phyloP scores from a whole-genome alignment of 2,329 filamentous ascomycete species.

The Neofusicoccum parvum region DNA sequence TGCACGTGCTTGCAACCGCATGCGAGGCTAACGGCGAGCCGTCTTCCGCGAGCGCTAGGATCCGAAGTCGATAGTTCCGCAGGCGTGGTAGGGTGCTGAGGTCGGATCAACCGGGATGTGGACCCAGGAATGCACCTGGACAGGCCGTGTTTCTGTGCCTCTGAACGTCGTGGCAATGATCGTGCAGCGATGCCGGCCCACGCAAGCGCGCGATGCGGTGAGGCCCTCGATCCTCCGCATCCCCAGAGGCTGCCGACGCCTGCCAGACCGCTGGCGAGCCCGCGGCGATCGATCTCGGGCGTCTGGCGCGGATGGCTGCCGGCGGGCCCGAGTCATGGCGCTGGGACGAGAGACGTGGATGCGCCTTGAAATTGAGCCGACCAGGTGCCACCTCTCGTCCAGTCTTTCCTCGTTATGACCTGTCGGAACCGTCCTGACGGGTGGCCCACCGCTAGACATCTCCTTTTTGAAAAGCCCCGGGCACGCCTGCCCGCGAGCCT shows the following conservation, averaged over 20 bases:
- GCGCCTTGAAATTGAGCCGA: constrained; percentile 20
- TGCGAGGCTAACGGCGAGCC: constrained; percentile 12
- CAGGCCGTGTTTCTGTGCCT: constrained; percentile 12
- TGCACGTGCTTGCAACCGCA: constrained; percentile 12
- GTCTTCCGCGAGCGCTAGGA: constrained; percentile 18
- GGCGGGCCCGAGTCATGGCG: constrained; percentile 3
- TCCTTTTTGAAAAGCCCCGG: background rate
- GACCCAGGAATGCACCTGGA: constrained; percentile 7
- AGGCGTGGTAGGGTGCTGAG: constrained; percentile 2
- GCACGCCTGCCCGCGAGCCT: background rate
- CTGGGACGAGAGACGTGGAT: constrained; percentile 13
- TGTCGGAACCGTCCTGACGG: constrained; percentile 8
- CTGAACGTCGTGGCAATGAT: constrained; percentile 8
- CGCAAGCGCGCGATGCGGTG: constrained; percentile 82
- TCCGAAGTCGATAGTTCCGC: constrained; percentile 7
- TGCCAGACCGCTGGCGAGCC: background rate
- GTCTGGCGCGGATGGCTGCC: background rate
- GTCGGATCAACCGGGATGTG: constrained; percentile 19
- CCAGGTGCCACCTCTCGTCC: constrained; percentile 7
- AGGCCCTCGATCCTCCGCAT: constrained; percentile 27
- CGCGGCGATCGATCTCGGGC: background rate
- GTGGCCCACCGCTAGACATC: background rate
- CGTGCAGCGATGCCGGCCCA: constrained; percentile 13
- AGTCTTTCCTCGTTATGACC: constrained; percentile 2
- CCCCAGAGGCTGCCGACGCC: background rate